These are phyloP conservation scores for Colletotrichum sp. DNA, from an alignment of 2,329 filamentous ascomycete genomes.

Conservation along the genomic window DNA sequence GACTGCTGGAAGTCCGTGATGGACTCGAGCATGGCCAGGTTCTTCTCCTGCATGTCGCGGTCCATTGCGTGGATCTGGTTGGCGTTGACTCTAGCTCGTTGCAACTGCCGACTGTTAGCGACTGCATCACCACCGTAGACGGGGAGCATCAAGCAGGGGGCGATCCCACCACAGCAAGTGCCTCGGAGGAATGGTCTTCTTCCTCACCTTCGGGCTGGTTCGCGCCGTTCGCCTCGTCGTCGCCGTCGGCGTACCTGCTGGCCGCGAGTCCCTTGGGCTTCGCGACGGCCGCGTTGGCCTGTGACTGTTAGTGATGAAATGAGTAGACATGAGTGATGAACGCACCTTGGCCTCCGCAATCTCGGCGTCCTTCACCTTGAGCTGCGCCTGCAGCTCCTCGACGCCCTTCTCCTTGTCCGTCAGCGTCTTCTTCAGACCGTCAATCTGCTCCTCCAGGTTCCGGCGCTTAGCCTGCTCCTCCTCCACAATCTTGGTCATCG, in stretches of 20 bases:
- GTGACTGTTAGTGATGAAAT: background rate
- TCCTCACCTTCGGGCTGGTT: constrained; percentile 61
- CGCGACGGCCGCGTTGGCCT: constrained; percentile 51
- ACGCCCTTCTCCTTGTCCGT: constrained; percentile 53
- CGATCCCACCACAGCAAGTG: constrained; percentile 70
- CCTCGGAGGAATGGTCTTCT: constrained; percentile 68
- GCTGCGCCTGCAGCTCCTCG: constrained; percentile 57
- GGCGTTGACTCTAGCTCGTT: constrained; percentile 39
- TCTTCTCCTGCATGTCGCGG: constrained; percentile 61
- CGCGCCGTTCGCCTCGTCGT: constrained; percentile 37
- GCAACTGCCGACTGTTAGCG: constrained; percentile 28
- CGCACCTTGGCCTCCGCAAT: constrained; percentile 65
- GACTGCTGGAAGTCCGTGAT: constrained; percentile 25
- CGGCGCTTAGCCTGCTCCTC: constrained; percentile 61
- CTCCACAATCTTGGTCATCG: constrained; percentile 64
- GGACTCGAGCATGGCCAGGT: constrained; percentile 40
- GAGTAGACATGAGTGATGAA: constrained; percentile 9
- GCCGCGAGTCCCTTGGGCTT: constrained; percentile 57
- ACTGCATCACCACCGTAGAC: constrained; percentile 21
- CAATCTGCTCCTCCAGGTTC: constrained; percentile 54
- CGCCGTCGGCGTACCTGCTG: constrained; percentile 56
- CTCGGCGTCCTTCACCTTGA: constrained; percentile 69
- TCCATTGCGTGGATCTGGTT: constrained; percentile 60
- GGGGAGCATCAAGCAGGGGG: constrained; percentile 51
- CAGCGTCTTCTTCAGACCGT: constrained; percentile 49